Evolutionary conservation across 2,329 filamentous ascomycete species (phyloP), one percentile per base, ranked within the genome.

Genomic region (Davidsoniella virescens): DNA sequence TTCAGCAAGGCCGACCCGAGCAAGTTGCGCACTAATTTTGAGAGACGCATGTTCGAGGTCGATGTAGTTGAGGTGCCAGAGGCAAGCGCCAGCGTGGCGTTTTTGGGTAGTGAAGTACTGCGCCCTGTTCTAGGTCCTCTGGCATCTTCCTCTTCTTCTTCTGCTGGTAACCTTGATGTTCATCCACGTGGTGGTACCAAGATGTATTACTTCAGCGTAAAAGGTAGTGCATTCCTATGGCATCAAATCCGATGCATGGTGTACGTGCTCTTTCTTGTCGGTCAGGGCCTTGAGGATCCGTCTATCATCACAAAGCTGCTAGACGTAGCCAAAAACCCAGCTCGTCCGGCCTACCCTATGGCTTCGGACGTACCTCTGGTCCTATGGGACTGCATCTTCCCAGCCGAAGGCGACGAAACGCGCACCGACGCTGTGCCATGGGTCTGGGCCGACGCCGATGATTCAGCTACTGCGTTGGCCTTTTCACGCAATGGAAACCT

Each of bases 161-260:
- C 12, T 33, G 29, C 8, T 33, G 2, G 12, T 4, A 8, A 20
- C 8, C 36, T 52, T 12, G 47, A 43, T 9, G 55, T 53, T 42
- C 47, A 23, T 33, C 51, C 33, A 54, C 23, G 37, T 49, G 16
- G 53, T 45, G 16, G 53, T 47, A 73, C 79, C 5, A 84, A 86
- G 60, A 75, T 95, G 12, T 96, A 93, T 67, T 81, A 82, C 54
- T 93, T 98, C 64, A 81, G 82, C 52, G 79, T 98, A 39, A 79
- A 88, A 57, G 92, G 92, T 17, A 87, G 84, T 6, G 92, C 88
- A 1, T 98, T 98, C 64, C 68, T 98, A 44, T 98, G 92, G 92
- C 92, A 98, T 66, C 92, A 98, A 67, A 93, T 98, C 57, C 80
- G 92, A 20, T 86, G 90, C 67, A 88, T 98, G 77, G 80, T 93